Evolutionary conservation across 163 green algal genomes (phyloP).

Genomic region (Scenedesmus sp.): DNA sequence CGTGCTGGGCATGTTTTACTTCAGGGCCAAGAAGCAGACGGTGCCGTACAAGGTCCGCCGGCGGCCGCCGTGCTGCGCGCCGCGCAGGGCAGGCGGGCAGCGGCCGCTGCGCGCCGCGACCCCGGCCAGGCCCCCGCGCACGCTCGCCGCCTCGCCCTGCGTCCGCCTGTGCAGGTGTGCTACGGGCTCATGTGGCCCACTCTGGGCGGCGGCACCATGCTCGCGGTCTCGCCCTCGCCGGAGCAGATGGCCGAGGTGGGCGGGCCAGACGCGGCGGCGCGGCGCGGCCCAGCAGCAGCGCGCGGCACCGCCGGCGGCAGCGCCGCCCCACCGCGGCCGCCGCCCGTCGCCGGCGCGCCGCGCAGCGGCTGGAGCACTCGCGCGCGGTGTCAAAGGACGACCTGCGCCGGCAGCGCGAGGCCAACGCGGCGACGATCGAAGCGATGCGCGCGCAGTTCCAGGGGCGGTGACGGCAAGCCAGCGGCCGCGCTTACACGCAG

Average conservation of each 20-base stretch:
- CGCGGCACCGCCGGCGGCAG: background rate
- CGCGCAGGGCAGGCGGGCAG: background rate
- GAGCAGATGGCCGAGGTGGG: slow-evolving; percentile 32
- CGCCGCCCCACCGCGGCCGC: background rate
- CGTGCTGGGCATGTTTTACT: slow-evolving; percentile 45
- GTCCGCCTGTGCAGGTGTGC: slow-evolving; percentile 17
- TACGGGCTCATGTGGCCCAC: slow-evolving; percentile 41
- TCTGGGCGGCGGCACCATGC: slow-evolving; percentile 38
- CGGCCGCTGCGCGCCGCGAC: background rate
- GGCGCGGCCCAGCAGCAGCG: background rate
- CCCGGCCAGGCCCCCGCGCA: background rate
- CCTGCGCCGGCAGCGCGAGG: slow-evolving; percentile 17
- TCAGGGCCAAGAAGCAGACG: slow-evolving; percentile 40
- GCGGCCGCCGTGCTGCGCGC: background rate
- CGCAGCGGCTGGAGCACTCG: slow-evolving; percentile 25
- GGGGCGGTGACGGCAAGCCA: too few relatives aligned
- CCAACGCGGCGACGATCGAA: slow-evolving; percentile 35
- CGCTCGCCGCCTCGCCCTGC: background rate
- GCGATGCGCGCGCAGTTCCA: too few relatives aligned
- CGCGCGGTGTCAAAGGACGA: slow-evolving; percentile 13
- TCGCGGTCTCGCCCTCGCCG: slow-evolving; percentile 34
- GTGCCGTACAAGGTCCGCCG: slow-evolving; percentile 38
- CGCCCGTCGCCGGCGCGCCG: background rate
- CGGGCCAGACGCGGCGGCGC: background rate
- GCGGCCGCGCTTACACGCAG: too few relatives aligned